Evolutionary conservation across 2,329 filamentous ascomycete genomes (phyloP).

Genomic region (Niveomyces coronatus): DNA sequence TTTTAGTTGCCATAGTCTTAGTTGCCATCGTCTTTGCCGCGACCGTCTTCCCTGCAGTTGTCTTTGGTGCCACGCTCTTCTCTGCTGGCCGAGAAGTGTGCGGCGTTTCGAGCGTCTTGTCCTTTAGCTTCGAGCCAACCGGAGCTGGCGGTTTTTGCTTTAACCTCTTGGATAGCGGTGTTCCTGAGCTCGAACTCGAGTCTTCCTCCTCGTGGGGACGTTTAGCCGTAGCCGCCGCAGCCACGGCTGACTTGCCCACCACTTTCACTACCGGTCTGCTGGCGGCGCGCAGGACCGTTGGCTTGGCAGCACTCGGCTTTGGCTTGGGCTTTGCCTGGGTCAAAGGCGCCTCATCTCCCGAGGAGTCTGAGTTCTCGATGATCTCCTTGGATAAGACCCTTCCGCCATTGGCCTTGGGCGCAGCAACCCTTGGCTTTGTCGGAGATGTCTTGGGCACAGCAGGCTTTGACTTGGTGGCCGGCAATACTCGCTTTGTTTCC

Average conservation of each 20-base stretch:
- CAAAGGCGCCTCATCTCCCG: conserved; percentile 36
- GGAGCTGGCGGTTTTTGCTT: conserved; percentile 36
- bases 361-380: conserved; percentile 45
- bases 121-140: conserved; percentile 20
- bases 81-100: background rate
- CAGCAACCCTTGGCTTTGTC: conserved; percentile 29
- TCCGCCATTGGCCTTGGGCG: conserved; percentile 27
- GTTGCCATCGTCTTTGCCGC: too few relatives aligned
- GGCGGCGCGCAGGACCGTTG: too few relatives aligned
- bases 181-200: conserved; percentile 50
- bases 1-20: too few relatives aligned
- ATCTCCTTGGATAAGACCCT: conserved; percentile 45
- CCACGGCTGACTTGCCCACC: conserved; percentile 10
- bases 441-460: conserved; percentile 28
- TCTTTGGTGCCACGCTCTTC: too few relatives aligned
- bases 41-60: too few relatives aligned
- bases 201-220: conserved; percentile 42
- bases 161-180: conserved; percentile 46
- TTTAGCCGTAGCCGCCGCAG: conserved; percentile 29
- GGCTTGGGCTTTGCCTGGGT: conserved; percentile 17
- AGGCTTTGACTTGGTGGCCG: conserved; percentile 25
- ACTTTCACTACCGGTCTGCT: conserved; percentile 18
- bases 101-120: conserved; percentile 6
- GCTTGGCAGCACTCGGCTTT: too few relatives aligned
- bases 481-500: conserved; percentile 45